Evolutionary conservation across 208 protist species (phyloP), one percentile per base, ranked within the genome.

Genomic region (Novymonas esmeraldas): DNA sequence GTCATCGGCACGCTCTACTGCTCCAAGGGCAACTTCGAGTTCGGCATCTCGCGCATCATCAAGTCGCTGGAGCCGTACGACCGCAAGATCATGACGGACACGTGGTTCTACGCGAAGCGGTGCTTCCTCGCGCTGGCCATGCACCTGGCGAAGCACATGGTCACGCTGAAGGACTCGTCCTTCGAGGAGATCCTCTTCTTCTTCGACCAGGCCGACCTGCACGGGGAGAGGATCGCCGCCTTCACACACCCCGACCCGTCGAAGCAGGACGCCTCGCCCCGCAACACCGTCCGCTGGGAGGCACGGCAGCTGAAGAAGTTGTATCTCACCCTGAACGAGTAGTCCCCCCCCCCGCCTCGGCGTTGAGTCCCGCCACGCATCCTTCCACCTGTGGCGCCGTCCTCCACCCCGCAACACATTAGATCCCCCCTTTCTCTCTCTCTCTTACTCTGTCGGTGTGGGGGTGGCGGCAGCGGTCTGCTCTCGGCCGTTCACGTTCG

Each of bases 1-100:
- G 98, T 99, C 14, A 99, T 99, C 73, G 98, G 98, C 38, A 99
- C 98, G 14, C 85, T 99, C n/a, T 99, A 99, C 84, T 99, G 98
- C 83, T 94, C 96, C 18, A 99, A 99, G 81, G 95, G 95, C 38
- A 97, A 98, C 73, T 98, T 97, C 78, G 97, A 99, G 79, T 99
- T 99, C 73, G 98, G 98, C 65, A 98, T 99, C 64, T 95, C 87
- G 9, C 91, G 97, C 60, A 93, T 99, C 50, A 98, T 99, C 65
- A 99, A 98, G 76, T 97, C 93, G 14, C 86, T 99, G 28, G 97
- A 99, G 69, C 97, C 97, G 11, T 98, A 98, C 73, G 85, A 97
- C 49, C 92, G 95, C 54, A 99, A 98, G 79, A 95, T 98, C 51
- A 97, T 98, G 94, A 97, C 93, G 0, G 95, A 98, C 82, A 99